Base-by-base conservation (phyloP, 2,329 filamentous ascomycete species). In the Aspergillus pseudoviridinutans region DNA sequence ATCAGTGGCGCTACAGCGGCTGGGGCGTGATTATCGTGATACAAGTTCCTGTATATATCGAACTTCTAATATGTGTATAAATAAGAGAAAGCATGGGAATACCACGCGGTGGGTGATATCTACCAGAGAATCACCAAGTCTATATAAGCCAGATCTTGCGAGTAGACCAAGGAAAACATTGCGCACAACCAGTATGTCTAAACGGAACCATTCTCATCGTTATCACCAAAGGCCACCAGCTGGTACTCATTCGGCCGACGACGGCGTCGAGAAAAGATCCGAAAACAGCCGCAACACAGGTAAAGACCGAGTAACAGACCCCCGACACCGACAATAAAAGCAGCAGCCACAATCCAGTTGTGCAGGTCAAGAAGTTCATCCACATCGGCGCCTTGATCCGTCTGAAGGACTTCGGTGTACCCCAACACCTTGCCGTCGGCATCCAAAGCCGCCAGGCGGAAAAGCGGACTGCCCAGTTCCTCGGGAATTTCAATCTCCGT, bases 401-500 rank as follows among this genome's bases (percentile, higher is more conserved):
- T 22, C 47, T 66, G 62, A 3, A 66, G 50, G 6, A 62, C 28
- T 14, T 57, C 56, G 0, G 64, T 65, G n/a, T 58, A 51, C 1
- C 62, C 64, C 8, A 67, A 53, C 1, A 60, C 55, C 44, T 61
- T 56, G 1, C 64, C 64, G 3, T 60, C 20, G 2, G 28, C 14
- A 49, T 68, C 64, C 22, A 69, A 28, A 20, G 64, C 67, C 3
- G 59, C 64, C 14, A 69, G 27, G 1, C 65, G 62, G 50, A 68
- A 63, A 35, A 62, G 35, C 4, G 53, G 54, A 1, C 54, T 32
- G 1, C 51, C 28, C 2, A 65, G 41, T 3, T 60, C 58, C 8
- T 61, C 55, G 0, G 60, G 64, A 14, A 71, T 57, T 8, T 57
- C 44, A 25, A 71, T 64, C 38, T 57, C 58, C 7, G 72, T 74